Conservation (phyloP, 306 rosid genomes). For the Glycyrrhiza uralensis region DNA sequence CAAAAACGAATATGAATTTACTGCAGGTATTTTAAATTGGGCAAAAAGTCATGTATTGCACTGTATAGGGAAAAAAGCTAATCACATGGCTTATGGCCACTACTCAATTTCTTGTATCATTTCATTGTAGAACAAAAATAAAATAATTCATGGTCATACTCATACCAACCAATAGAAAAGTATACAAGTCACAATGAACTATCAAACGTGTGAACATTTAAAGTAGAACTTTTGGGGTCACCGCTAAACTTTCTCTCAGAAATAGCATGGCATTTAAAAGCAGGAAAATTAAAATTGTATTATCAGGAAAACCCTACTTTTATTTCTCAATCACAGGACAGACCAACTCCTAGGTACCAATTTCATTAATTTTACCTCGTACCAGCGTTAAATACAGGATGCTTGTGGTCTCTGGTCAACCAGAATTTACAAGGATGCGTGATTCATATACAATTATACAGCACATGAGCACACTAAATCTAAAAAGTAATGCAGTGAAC, state of each 20-base stretch:
- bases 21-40: not conserved
- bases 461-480: not conserved
- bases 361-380: not conserved
- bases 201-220: not conserved
- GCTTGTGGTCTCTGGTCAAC: not conserved
- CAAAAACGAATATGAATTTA: not conserved
- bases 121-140: not conserved
- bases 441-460: conserved; percentile 13
- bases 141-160: not conserved
- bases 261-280: not conserved
- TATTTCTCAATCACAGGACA: not conserved
- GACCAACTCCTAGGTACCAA: not conserved
- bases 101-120: not conserved
- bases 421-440: conserved; percentile 29
- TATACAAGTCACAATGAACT: too few species aligned
- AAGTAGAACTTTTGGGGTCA: not conserved
- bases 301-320: not conserved
- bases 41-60: not conserved
- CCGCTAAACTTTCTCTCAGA: not conserved
- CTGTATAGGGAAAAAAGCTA: not conserved
- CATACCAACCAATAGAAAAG: not conserved
- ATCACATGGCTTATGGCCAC: not conserved
- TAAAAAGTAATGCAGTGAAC: not conserved
- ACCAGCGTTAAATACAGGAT: not conserved
- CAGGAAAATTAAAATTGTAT: not conserved